Evolutionary conservation across 202 grass and related monocot genomes (phyloP).

Genomic region (Hordeum pubiflorum): DNA sequence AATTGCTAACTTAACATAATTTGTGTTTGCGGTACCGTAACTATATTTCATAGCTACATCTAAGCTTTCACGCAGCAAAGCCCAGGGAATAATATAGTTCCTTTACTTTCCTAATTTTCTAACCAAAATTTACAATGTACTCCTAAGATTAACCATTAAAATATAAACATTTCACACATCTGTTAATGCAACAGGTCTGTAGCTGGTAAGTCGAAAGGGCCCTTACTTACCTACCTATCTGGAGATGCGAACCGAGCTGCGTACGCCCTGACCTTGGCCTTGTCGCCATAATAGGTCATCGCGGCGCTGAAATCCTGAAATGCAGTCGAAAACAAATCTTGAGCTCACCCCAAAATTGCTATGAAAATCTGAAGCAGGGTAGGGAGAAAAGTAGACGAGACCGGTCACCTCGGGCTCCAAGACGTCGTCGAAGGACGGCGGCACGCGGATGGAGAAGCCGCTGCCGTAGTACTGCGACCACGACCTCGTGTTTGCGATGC

Average conservation of each 20-base stretch:
- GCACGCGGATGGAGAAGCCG: constrained; percentile 89
- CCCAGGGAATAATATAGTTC: neutral
- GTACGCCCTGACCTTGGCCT: constrained; percentile 65
- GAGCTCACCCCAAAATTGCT: neutral
- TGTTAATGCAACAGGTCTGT: neutral
- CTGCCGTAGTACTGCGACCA: constrained; percentile 86
- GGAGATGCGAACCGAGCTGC: constrained; percentile 79
- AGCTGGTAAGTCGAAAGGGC: neutral
- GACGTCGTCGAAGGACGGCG: constrained; percentile 79
- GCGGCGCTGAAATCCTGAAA: constrained; percentile 60
- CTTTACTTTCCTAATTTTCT: neutral
- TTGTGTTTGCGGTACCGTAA: neutral
- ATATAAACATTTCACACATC: neutral
- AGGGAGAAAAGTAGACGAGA: neutral
- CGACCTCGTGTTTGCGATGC: constrained; percentile 79
- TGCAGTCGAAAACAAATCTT: neutral
- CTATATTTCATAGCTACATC: neutral
- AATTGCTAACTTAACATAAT: neutral
- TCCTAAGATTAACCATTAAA: neutral
- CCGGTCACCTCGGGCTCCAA: constrained; percentile 71
- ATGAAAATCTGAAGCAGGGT: neutral
- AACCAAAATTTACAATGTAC: neutral
- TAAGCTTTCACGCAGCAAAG: neutral
- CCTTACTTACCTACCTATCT: constrained; percentile 65
- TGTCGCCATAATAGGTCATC: constrained; percentile 85